Conservation (phyloP, 2,329 filamentous ascomycete genomes). For the Ramularia endophylla region DNA sequence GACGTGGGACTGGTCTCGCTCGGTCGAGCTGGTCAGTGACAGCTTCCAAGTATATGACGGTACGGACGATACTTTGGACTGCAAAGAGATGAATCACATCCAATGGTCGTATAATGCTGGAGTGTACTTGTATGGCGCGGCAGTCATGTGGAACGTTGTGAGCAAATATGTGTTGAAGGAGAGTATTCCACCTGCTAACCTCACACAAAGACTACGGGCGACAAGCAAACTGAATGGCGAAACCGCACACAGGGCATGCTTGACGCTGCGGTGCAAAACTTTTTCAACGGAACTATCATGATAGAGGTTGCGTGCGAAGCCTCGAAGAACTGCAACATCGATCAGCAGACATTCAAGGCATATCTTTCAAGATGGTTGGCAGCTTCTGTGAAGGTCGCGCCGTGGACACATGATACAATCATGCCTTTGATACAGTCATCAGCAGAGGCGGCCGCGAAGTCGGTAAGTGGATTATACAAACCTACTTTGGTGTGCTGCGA, state of each 20-base stretch:
- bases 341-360: conserved; percentile 41
- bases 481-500: no score
- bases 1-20: conserved; percentile 31
- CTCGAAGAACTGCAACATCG: conserved; percentile 37
- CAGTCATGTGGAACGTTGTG: conserved; percentile 44
- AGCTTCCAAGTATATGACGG: conserved; percentile 42
- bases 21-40: conserved; percentile 50
- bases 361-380: conserved; percentile 50
- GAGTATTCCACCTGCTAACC: background rate
- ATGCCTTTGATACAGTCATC: conserved; percentile 48
- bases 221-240: conserved; percentile 18
- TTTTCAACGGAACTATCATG: conserved; percentile 39
- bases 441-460: conserved; percentile 49
- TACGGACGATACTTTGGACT: conserved; percentile 39
- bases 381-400: conserved; percentile 51
- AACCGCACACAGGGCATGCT: conserved; percentile 22
- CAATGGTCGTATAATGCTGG: conserved; percentile 46
- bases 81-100: conserved; percentile 38
- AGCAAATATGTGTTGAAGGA: conserved; percentile 3
- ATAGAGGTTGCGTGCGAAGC: conserved; percentile 42
- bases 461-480: conserved; percentile 35
- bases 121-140: conserved; percentile 41
- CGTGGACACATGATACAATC: conserved; percentile 48
- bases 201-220: conserved; percentile 23
- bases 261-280: conserved; percentile 29